Base-by-base conservation (phyloP, 805 yeast species). In the Wickerhamiella siamensis region DNA sequence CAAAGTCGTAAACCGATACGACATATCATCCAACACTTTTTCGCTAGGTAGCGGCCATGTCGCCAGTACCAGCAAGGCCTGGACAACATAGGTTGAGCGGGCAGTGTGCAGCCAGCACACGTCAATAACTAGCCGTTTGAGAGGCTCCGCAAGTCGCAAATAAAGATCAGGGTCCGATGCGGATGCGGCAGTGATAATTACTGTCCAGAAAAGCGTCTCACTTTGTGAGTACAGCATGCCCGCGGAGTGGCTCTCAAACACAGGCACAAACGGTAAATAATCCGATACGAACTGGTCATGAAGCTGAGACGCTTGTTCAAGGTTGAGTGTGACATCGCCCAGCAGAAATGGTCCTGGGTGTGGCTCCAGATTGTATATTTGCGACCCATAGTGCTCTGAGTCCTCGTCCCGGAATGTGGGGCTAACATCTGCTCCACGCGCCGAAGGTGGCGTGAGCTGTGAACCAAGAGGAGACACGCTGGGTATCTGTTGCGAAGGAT, bases 101-200 rank as follows among this genome's bases (percentile, higher is more conserved):
- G 96, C 95, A 0, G 96, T 87, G 43, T 87, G 66, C 38, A 86
- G 75, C 93, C 95, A 83, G 61, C 95, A 84, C 0, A 93, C 83
- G 54, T 83, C 94, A 41, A 83, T 83, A 0, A 94, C 94, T 50
- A 86, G 63, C 53, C 83, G 91, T 53, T 82, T 83, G 50, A 87
- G 81, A 33, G 83, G 66, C 2, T 83, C 74, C 14, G 91, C 79
- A 36, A 86, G 64, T 22, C 79, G 70, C 59, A 74, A 73, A 64
- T 87, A 87, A 36, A 84, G 57, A 0, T 81, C 69, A 0, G 94
- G 88, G 51, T 86, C 94, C 0, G 93, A 77, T 5, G 31, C 27
- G 16, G 80, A 63, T 36, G 91, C 76, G 0, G 95, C 94, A 0
- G 94, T 83, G 36, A 83, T 65, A 66, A 83, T 80, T 2, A 86